phyloP scores from a whole-genome alignment of 2,329 filamentous ascomycete genomes.

The Pseudogymnoascus sp. region DNA sequence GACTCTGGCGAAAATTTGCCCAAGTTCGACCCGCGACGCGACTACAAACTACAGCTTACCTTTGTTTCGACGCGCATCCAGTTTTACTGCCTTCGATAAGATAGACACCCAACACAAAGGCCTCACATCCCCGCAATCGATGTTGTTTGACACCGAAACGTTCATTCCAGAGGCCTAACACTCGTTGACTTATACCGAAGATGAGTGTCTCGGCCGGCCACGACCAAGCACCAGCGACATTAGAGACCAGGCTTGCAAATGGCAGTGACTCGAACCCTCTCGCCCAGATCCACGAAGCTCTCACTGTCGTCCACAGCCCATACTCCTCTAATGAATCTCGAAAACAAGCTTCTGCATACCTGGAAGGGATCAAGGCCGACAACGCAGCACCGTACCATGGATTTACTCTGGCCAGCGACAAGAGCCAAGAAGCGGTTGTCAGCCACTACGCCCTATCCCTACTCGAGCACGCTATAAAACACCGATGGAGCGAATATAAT shows the following conservation, averaged over 20 bases:
- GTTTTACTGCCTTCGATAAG: slow-evolving; percentile 1
- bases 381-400: slow-evolving; percentile 77
- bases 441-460: slow-evolving; percentile 91
- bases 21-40: background rate
- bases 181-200: background rate
- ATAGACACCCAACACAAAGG: slow-evolving; percentile 8
- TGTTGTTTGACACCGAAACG: slow-evolving; percentile 1
- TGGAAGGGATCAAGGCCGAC: slow-evolving; percentile 77
- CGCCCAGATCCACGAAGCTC: slow-evolving; percentile 69
- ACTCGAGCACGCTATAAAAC: slow-evolving; percentile 81
- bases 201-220: slow-evolving; percentile 8
- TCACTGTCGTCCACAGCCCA: slow-evolving; percentile 80
- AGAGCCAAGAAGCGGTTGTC: slow-evolving; percentile 68
- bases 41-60: background rate
- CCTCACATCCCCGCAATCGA: slow-evolving; percentile 6
- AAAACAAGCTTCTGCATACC: slow-evolving; percentile 73
- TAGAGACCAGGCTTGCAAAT: slow-evolving; percentile 27
- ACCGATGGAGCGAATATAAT: slow-evolving; percentile 71
- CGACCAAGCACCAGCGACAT: slow-evolving; percentile 1
- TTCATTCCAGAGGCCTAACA: slow-evolving; percentile 1
- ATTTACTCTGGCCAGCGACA: slow-evolving; percentile 72
- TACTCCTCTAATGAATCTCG: slow-evolving; percentile 74
- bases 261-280: slow-evolving; percentile 42
- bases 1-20: background rate
- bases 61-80: background rate